These are phyloP conservation scores for Boletus subcaerulescens DNA, from an alignment of 768 basidiomycete species.

Conservation along the genomic window DNA sequence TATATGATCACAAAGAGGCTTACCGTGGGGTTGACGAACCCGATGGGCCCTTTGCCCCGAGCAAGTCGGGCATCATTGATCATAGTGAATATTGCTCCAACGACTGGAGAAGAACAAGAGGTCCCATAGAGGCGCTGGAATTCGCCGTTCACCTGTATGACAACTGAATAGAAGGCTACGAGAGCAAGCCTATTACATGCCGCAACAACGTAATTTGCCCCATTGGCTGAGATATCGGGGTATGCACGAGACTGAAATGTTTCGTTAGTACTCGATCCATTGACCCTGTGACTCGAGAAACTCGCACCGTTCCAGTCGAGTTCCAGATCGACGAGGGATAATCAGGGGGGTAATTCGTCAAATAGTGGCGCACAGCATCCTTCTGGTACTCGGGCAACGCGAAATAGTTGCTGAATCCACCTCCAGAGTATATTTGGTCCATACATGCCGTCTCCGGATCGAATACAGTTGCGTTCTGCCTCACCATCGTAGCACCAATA, in stretches of 20 bases:
- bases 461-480: slow-evolving; percentile 32
- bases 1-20: background rate
- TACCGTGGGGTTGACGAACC: slow-evolving; percentile 9
- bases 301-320: slow-evolving; percentile 25
- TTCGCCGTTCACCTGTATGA: slow-evolving; percentile 23
- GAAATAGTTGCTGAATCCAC: slow-evolving; percentile 44
- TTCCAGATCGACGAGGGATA: slow-evolving; percentile 28
- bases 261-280: slow-evolving; percentile 3
- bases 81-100: slow-evolving; percentile 35
- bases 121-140: slow-evolving; percentile 32
- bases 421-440: slow-evolving; percentile 43
- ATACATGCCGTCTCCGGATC: slow-evolving; percentile 52
- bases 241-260: slow-evolving; percentile 31
- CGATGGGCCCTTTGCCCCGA: slow-evolving; percentile 30
- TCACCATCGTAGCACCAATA: slow-evolving; percentile 46
- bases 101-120: slow-evolving; percentile 31
- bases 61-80: slow-evolving; percentile 39
- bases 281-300: background rate
- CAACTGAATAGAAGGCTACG: background rate
- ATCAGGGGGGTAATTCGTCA: slow-evolving; percentile 29
- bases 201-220: slow-evolving; percentile 30
- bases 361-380: slow-evolving; percentile 29
- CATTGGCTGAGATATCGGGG: slow-evolving; percentile 39
- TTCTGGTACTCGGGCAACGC: slow-evolving; percentile 40
- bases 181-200: slow-evolving; percentile 6